Evolutionary conservation across 2,329 filamentous ascomycete genomes (phyloP).

Genomic region (Onygenales sp.): DNA sequence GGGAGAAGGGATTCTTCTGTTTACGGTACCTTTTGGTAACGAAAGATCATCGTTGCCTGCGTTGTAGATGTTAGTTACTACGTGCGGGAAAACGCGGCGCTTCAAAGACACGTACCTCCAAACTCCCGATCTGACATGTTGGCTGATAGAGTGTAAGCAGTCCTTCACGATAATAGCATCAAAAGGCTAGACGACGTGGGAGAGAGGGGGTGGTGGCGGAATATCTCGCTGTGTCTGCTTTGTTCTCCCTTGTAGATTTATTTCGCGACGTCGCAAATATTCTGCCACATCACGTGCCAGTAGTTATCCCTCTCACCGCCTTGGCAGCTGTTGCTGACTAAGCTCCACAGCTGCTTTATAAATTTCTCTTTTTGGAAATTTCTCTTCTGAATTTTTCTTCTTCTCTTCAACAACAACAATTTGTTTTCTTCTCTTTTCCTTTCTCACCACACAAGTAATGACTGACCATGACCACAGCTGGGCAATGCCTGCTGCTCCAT

Average conservation of each 20-base stretch:
- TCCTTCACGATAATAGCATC: too few relatives aligned
- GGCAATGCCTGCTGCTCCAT: neutral
- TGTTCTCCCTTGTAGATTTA: neutral
- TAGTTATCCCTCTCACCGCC: neutral
- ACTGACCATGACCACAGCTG: neutral
- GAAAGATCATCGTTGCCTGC: conserved; percentile 50
- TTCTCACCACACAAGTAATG: neutral
- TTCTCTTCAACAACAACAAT: neutral
- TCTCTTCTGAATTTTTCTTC: neutral
- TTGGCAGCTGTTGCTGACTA: neutral
- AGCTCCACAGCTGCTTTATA: neutral
- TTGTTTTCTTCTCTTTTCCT: neutral
- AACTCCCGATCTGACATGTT: conserved; percentile 49
- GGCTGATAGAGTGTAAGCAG: neutral
- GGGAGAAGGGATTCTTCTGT: neutral
- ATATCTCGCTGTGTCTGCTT: neutral
- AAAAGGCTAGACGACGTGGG: neutral
- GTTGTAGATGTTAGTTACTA: conserved; percentile 3
- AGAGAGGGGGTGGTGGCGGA: neutral
- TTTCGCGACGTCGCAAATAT: neutral
- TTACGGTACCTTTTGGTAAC: neutral
- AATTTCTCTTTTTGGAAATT: conserved; percentile 2
- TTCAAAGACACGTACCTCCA: conserved; percentile 29
- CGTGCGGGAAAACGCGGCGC: neutral
- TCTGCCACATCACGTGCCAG: neutral